Conservation (phyloP, 495 filamentous ascomycete genomes). For the Eremomyces bilateralis region DNA sequence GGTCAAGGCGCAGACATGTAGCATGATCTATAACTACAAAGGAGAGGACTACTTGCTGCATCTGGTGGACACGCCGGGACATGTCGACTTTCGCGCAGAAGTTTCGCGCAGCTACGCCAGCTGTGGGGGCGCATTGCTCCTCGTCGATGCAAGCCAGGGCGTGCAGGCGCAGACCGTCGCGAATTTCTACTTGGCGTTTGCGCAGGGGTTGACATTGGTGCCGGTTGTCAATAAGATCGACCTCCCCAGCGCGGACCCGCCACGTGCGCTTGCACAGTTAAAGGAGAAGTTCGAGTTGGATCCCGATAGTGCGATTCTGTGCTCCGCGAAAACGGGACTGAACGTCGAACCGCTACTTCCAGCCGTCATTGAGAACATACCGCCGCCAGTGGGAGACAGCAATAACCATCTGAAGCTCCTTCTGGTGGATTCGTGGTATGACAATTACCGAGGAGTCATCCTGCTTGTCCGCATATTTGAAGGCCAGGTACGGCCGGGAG, state of each 20-base stretch:
- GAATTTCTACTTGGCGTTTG: conserved; percentile 94
- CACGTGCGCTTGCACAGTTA: conserved; percentile 70
- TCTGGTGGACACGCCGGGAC: conserved; percentile 88
- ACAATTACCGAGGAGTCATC: conserved; percentile 83
- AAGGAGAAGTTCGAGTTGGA: conserved; percentile 71
- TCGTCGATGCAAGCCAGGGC: conserved; percentile 87
- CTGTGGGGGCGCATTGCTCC: conserved; percentile 76
- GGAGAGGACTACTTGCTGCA: conserved; percentile 83
- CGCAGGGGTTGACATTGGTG: conserved; percentile 66
- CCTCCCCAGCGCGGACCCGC: conserved; percentile 64
- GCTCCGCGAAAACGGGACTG: conserved; percentile 83
- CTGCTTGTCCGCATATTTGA: conserved; percentile 84
- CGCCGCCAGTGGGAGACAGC: conserved; percentile 52
- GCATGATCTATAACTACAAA: conserved; percentile 78
- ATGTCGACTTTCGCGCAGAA: conserved; percentile 94
- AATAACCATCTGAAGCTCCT: conserved; percentile 56
- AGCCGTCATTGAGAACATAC: conserved; percentile 63
- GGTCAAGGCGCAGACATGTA: conserved; percentile 96
- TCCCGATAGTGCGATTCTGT: conserved; percentile 53
- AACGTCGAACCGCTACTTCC: conserved; percentile 68
- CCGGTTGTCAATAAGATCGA: conserved; percentile 96
- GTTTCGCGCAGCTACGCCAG: conserved; percentile 86
- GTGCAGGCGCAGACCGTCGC: conserved; percentile 90
- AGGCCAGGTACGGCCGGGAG: conserved; percentile 59
- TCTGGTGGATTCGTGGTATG: conserved; percentile 95